These are phyloP conservation scores for Cylindrodendrum hubeiense DNA, from an alignment of 2,329 filamentous ascomycete species.

Conservation along the genomic window DNA sequence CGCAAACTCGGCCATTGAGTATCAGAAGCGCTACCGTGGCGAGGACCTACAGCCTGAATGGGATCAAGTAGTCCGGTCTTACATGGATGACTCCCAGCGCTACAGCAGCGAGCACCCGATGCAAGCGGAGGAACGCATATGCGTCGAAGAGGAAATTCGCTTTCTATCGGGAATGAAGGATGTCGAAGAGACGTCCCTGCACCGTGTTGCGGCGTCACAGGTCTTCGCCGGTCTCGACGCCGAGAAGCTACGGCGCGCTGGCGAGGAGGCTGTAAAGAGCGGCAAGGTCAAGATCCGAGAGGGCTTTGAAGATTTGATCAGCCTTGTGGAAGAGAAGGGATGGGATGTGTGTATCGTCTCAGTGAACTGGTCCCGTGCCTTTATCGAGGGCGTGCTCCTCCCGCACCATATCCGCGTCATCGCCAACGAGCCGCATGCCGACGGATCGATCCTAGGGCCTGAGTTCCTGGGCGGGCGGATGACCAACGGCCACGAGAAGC, in stretches of 20 bases:
- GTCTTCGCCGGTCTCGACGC: conserved; percentile 58
- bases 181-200: conserved; percentile 61
- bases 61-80: conserved; percentile 59
- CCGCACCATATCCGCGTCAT: conserved; percentile 51
- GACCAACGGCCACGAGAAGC: conserved; percentile 61
- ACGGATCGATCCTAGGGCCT: conserved; percentile 58
- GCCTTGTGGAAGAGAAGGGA: conserved; percentile 40
- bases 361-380: conserved; percentile 64
- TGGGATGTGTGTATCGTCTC: conserved; percentile 61
- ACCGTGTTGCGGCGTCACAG: conserved; percentile 55
- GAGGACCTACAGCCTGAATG: conserved; percentile 55
- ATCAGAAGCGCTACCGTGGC: conserved; percentile 44
- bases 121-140: conserved; percentile 47
- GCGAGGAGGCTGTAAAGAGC: conserved; percentile 49
- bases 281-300: conserved; percentile 52
- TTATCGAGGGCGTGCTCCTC: conserved; percentile 59
- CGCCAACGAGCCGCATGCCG: conserved; percentile 57
- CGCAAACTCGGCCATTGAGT: conserved; percentile 56
- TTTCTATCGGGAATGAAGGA: conserved; percentile 58
- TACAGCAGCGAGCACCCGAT: conserved; percentile 53
- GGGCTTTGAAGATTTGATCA: conserved; percentile 55
- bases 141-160: conserved; percentile 53
- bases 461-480: conserved; percentile 41
- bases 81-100: conserved; percentile 56
- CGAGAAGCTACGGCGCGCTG: conserved; percentile 52